These are phyloP conservation scores for Nephelium lappaceum DNA, from an alignment of 345 rosid genomes.

Conservation along the genomic window DNA sequence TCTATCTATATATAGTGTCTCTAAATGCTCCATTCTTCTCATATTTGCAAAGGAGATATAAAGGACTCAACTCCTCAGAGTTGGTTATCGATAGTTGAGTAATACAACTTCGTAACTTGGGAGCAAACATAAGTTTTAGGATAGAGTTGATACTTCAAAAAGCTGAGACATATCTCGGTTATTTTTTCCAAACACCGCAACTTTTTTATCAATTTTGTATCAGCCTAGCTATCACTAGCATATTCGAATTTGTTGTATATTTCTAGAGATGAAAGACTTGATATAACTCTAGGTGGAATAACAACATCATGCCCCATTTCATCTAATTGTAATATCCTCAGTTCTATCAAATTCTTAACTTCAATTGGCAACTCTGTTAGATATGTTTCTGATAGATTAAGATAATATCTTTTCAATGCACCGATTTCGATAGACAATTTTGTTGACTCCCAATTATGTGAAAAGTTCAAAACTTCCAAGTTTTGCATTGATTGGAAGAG, in stretches of 20 bases:
- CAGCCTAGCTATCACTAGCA: too few species aligned
- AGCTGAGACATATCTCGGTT: background rate
- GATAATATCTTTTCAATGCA: background rate
- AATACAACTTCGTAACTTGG: background rate
- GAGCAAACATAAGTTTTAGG: background rate
- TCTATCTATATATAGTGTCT: fast-evolving
- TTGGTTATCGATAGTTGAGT: background rate
- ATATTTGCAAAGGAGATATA: too few species aligned
- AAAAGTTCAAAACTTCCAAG: too few species aligned
- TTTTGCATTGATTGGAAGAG: too few species aligned
- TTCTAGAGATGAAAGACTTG: background rate
- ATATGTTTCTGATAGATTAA: background rate
- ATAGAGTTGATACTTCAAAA: background rate
- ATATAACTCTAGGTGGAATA: background rate
- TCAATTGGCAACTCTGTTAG: background rate
- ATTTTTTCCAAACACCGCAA: background rate
- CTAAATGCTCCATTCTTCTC: too few species aligned
- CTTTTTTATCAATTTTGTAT: background rate
- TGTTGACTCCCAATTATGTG: too few species aligned
- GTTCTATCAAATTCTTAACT: too few species aligned
- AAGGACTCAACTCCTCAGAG: background rate
- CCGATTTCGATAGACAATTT: background rate
- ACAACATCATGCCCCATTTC: fast-evolving
- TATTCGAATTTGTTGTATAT: background rate
- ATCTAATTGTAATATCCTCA: background rate